Evolutionary conservation across 352 stramenopile genomes (phyloP).

Genomic region (Pythium scleroteichum): DNA sequence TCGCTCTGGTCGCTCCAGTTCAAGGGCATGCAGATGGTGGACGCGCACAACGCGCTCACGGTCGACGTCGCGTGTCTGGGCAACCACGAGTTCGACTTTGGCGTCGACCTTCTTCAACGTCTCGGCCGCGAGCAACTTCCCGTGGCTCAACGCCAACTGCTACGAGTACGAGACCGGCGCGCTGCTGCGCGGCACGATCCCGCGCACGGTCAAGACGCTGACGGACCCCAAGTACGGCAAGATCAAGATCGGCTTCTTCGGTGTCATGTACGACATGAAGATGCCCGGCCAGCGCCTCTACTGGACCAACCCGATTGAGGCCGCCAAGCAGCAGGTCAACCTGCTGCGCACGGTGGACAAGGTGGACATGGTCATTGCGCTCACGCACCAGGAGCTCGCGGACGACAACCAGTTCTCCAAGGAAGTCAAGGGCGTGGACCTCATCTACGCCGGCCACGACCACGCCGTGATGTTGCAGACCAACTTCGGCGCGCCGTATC

Average conservation of each 20-base stretch:
- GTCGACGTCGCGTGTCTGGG: slow-evolving; percentile 32
- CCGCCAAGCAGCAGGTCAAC: slow-evolving; percentile 26
- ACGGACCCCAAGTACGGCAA: slow-evolving; percentile 17
- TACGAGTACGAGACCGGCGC: slow-evolving; percentile 27
- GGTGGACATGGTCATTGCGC: slow-evolving; percentile 34
- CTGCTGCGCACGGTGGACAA: slow-evolving; percentile 19
- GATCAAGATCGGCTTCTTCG: slow-evolving; percentile 33
- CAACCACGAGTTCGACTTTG: slow-evolving; percentile 40
- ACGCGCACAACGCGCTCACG: slow-evolving; percentile 32
- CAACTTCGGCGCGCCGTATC: slow-evolving; percentile 29
- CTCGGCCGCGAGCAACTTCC: slow-evolving; percentile 25
- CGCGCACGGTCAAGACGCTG: slow-evolving; percentile 26
- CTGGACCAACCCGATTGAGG: slow-evolving; percentile 32
- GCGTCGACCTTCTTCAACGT: slow-evolving; percentile 38
- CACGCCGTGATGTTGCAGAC: slow-evolving; percentile 32
- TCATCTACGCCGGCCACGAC: slow-evolving; percentile 38
- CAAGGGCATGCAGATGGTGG: slow-evolving; percentile 36
- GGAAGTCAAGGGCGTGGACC: slow-evolving; percentile 28
- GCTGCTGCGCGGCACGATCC: slow-evolving; percentile 26
- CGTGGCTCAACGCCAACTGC: slow-evolving; percentile 36
- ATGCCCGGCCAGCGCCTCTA: slow-evolving; percentile 21
- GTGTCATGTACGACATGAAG: slow-evolving; percentile 42
- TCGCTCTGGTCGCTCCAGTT: slow-evolving; percentile 36
- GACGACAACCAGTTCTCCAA: slow-evolving; percentile 33
- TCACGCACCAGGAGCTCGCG: slow-evolving; percentile 31